A percentile compares a stretch with the other conserved stretches of the same genome.
Evolutionary conservation across 768 basidiomycete genomes (phyloP).

Genomic region (Calvatia gigantea): DNA sequence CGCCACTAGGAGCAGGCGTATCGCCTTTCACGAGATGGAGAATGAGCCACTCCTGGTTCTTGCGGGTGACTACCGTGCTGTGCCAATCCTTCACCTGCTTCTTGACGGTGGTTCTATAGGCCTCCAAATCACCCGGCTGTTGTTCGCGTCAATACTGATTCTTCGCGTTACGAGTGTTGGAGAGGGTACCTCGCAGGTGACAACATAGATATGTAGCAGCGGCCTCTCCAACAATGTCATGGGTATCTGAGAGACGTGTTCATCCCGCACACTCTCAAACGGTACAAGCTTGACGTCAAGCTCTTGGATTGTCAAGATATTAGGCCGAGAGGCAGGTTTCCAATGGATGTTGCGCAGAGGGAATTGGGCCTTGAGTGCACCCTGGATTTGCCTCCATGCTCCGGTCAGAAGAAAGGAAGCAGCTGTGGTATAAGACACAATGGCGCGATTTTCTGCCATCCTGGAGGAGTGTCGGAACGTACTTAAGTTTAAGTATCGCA

Average conservation of each 20-base stretch:
- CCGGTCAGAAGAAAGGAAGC: constrained; percentile 63
- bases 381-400: constrained; percentile 68
- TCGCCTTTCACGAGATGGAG: constrained; percentile 67
- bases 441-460: constrained; percentile 43
- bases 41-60: constrained; percentile 92
- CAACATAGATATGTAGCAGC: constrained; percentile 80
- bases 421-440: constrained; percentile 67
- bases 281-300: constrained; percentile 73
- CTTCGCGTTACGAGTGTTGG: constrained; percentile 1
- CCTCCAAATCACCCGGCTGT: constrained; percentile 63
- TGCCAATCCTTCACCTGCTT: constrained; percentile 96
- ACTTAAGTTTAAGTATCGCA: no score
- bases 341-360: constrained; percentile 92
- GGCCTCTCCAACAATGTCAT: constrained; percentile 82
- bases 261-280: constrained; percentile 66
- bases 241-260: constrained; percentile 72
- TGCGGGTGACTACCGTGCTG: constrained; percentile 53
- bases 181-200: constrained; percentile 74
- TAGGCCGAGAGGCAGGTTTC: constrained; percentile 71
- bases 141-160: constrained; percentile 10
- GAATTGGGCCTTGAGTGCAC: constrained; percentile 63
- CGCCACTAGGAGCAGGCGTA: constrained; percentile 58
- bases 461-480: neutral
- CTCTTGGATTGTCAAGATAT: constrained; percentile 84
- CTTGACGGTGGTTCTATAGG: constrained; percentile 72